Evolutionary conservation across 2,329 filamentous ascomycete genomes (phyloP), one percentile per base, ranked within the genome.

Genomic region (Cryphonectria carpinicola): DNA sequence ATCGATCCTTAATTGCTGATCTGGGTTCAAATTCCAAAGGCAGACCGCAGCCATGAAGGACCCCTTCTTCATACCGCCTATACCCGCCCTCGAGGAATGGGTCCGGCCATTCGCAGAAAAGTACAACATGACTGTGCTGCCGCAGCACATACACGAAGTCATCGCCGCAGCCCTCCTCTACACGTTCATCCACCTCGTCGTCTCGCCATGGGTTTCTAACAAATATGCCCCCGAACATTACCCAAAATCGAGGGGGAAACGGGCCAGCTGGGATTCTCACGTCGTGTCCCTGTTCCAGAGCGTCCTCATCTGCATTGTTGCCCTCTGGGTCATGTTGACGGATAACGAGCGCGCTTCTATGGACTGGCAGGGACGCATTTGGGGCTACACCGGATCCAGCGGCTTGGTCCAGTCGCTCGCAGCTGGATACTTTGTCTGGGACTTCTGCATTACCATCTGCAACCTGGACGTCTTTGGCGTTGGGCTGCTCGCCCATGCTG

Each of bases 351-450:
- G 93, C 71, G 83, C 81, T 75, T 82, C 82, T 63, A 93, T 93
- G 88, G 83, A 88, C 76, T 89, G 87, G 83, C 84, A 90, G 76
- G 89, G 90, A 78, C 87, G 91, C 41, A 84, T 96, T 35, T 95
- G 91, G 88, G 93, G 92, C 41, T 96, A 97, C 78, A 92, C 90
- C 10, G 91, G 92, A 41, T 87, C 86, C 22, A 84, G 85, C 43
- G 93, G 90, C 60, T 86, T 95, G 84, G 87, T 95, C 68, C 92
- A 94, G 80, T 91, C 90, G 13, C 86, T 95, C 75, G 93, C 92
- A 1, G 86, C 89, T 32, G 93, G 93, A 13, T 97, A 97, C 79
- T 97, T 97, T 78, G 80, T 95, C 66, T 97, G 93, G 92, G 93
- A 97, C 78, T 80, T 96, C 66, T 82, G 90, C 74, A 86, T 94